These are phyloP conservation scores for Solanum tarapatanum DNA, from an alignment of 257 asterid genomes.

Conservation along the genomic window DNA sequence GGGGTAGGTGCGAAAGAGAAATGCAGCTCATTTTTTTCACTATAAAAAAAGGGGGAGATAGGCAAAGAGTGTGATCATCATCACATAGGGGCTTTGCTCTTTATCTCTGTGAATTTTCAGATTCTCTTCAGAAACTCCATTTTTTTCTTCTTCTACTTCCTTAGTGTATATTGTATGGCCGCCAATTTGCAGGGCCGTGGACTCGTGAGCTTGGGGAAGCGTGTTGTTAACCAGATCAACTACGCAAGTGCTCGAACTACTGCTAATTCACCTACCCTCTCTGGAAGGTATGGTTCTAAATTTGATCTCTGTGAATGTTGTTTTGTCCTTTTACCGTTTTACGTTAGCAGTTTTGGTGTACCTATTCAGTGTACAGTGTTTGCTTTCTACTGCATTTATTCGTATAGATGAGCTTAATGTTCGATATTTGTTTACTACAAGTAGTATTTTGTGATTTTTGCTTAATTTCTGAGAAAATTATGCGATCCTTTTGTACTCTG, in stretches of 20 bases:
- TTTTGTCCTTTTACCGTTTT: not conserved
- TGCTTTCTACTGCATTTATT: not conserved
- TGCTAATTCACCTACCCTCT: conserved; percentile 12
- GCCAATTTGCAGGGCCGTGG: conserved; percentile 36
- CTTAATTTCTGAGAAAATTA: not conserved
- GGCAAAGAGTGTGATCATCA: not conserved
- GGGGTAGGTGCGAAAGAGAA: conserved; percentile 14
- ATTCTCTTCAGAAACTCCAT: not conserved
- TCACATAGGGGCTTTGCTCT: not conserved
- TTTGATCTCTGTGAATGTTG: not conserved
- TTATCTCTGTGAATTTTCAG: not conserved
- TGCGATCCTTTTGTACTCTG: not conserved
- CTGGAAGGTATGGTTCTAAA: conserved; percentile 9
- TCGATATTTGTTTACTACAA: not conserved
- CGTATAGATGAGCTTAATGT: not conserved
- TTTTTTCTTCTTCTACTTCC: not conserved
- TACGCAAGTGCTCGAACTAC: conserved; percentile 1
- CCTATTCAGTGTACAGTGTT: not conserved
- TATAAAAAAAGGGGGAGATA: not conserved
- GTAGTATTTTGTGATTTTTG: not conserved
- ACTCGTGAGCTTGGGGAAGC: conserved; percentile 40
- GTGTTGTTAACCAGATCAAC: conserved; percentile 26
- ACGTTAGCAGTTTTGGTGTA: not conserved
- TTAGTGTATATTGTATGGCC: conserved; percentile 36
- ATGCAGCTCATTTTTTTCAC: not conserved